A percentile compares a stretch with the other conserved stretches of the same genome.
Conservation (phyloP, 2,329 filamentous ascomycete species). For the Alternaria tenuissima region DNA sequence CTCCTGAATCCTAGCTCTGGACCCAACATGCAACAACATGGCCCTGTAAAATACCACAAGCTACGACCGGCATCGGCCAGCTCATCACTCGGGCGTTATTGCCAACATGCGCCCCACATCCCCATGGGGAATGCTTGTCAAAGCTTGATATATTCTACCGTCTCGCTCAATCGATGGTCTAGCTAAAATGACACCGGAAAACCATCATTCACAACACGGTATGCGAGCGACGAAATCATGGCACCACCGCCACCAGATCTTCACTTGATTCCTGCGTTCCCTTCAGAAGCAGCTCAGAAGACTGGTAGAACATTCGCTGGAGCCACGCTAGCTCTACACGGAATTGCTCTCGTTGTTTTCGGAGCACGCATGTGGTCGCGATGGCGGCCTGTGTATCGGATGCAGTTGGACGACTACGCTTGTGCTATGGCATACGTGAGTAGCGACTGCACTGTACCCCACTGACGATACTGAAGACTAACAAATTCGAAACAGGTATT, state of each 20-base stretch:
- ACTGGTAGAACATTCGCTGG: constrained; percentile 17
- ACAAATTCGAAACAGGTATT: constrained; percentile 12
- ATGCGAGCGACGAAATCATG: background rate
- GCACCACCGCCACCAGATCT: background rate
- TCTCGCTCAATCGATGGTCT: background rate
- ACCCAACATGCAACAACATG: background rate
- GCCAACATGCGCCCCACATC: background rate
- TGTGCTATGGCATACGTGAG: constrained; percentile 26
- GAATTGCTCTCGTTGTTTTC: constrained; percentile 22
- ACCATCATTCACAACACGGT: background rate
- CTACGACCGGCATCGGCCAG: background rate
- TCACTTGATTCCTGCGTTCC: constrained; percentile 13
- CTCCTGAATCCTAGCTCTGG: background rate
- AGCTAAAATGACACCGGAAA: background rate
- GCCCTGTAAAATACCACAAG: background rate
- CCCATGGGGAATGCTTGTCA: background rate
- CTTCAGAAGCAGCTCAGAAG: constrained; percentile 10
- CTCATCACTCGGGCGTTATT: background rate
- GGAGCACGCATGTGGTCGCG: constrained; percentile 28
- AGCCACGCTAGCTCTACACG: constrained; percentile 19
- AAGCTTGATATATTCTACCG: background rate
- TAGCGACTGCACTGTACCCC: background rate
- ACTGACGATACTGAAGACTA: background rate
- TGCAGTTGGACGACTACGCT: constrained; percentile 28
- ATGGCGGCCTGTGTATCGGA: constrained; percentile 18